Evolutionary conservation across 495 filamentous ascomycete genomes (phyloP).

Genomic region (Eremomyces bilateralis): DNA sequence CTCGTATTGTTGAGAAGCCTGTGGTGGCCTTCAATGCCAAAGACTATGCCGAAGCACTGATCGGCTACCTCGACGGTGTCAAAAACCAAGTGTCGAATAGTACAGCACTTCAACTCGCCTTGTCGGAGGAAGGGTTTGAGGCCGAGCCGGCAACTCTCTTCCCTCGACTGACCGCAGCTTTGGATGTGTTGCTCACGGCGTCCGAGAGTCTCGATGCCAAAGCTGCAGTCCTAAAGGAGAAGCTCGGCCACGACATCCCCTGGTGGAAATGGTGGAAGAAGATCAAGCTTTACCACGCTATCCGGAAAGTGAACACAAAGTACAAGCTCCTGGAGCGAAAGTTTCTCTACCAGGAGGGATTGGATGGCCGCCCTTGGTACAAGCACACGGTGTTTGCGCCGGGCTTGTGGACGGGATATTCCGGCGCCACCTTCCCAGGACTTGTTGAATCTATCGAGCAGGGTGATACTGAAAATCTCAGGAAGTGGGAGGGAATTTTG

Average conservation of each 20-base stretch:
- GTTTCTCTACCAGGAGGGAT: constrained; percentile 34
- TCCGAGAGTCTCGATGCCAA: constrained; percentile 30
- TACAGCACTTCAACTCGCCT: too few species aligned
- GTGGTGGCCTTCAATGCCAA: constrained; percentile 21
- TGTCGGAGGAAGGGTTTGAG: background rate
- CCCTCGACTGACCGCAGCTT: constrained; percentile 22
- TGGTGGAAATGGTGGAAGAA: constrained; percentile 66
- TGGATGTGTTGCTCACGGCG: constrained; percentile 24
- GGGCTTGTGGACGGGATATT: constrained; percentile 77
- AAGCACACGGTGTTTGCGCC: constrained; percentile 53
- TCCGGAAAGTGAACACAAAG: constrained; percentile 32
- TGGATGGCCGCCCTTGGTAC: constrained; percentile 40
- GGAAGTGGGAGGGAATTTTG: constrained; percentile 17
- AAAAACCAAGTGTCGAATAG: constrained; percentile 22
- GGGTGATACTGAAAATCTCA: constrained; percentile 19
- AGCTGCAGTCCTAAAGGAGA: constrained; percentile 28
- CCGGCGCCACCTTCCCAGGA: constrained; percentile 47
- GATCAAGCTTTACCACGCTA: constrained; percentile 33
- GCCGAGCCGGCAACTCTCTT: background rate
- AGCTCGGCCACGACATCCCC: constrained; percentile 28
- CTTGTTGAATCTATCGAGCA: constrained; percentile 37
- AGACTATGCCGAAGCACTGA: constrained; percentile 18
- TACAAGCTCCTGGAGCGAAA: constrained; percentile 40
- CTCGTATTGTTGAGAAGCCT: constrained; percentile 20
- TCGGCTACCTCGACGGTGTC: constrained; percentile 29